Conservation (phyloP, 179 eudicot species). For the Pouteria campechiana region DNA sequence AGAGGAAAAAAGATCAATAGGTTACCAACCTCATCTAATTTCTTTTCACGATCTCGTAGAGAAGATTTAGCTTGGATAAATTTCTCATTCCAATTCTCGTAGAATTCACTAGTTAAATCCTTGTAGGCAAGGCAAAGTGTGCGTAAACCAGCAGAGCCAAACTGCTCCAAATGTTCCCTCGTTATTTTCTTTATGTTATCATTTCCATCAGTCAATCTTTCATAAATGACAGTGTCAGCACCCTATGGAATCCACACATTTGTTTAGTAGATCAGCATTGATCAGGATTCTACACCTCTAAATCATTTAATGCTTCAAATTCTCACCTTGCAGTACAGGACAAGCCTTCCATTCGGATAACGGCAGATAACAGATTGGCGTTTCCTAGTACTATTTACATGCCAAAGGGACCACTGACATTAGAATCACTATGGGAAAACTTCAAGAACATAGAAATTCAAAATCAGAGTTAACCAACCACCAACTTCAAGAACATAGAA, state of each 20-base stretch:
- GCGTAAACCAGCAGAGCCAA: constrained; percentile 91
- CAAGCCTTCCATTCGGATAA: constrained; percentile 86
- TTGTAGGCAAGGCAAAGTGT: constrained; percentile 88
- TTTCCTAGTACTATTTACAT: constrained; percentile 65
- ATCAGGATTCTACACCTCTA: too few species aligned
- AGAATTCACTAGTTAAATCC: constrained; percentile 45
- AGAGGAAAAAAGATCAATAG: background rate
- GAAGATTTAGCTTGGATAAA: constrained; percentile 93
- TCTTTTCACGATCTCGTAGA: constrained; percentile 82
- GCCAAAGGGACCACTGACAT: constrained; percentile 9
- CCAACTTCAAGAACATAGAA: constrained; percentile 1
- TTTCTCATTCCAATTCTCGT: constrained; percentile 91
- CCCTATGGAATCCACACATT: constrained; percentile 52
- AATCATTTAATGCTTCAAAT: too few species aligned
- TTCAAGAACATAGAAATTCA: too few species aligned
- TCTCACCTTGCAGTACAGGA: constrained; percentile 86
- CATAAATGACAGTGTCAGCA: constrained; percentile 93
- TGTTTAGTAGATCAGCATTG: too few species aligned
- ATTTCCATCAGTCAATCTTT: constrained; percentile 59
- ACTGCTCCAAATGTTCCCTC: constrained; percentile 88
- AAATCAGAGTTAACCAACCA: too few species aligned
- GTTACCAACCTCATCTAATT: constrained; percentile 78
- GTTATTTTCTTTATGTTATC: constrained; percentile 48
- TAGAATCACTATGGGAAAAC: constrained; percentile 4
- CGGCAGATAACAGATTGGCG: constrained; percentile 98